Evolutionary conservation across 192 early-diverging fungal species (phyloP), one percentile per base, ranked within the genome.

Genomic region (Linnemannia schmuckeri): DNA sequence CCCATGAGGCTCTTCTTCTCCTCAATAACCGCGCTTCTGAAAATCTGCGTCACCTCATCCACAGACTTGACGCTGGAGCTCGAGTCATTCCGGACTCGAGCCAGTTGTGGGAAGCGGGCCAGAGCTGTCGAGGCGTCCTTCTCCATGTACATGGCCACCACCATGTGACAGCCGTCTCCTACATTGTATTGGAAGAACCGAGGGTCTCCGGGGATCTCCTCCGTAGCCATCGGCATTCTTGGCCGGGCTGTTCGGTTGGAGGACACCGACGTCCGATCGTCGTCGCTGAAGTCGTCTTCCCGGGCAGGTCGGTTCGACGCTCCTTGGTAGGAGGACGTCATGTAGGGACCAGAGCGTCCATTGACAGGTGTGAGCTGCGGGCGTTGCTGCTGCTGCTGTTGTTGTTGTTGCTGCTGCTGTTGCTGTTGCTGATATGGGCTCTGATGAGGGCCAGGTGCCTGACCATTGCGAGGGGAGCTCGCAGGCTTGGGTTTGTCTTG

Each of bases 71-170:
- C 55, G 24, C 44, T 70, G 49, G 38, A 33, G 40, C 80, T 57
- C 22, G 80, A 76, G 30, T 69, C 37, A 17, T 55, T 68, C 1
- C 80, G 72, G n/a, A 49, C 38, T 15, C 73, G 27, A 13, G 68
- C 37, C 6, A 86, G 61, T 6, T 33, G 47, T 35, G 83, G 69
- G 57, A 86, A 76, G 0, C 83, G 35, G 17, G 33, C 74, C 5
- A 49, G 7, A 0, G 79, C 83, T 0, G 79, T 22, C 20, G 76
- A 42, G 12, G 75, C 70, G 68, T 77, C 75, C 38, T 27, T 72
- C 10, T 86, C 83, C 33, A 86, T 76, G 74, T 86, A 81, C 44
- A 86, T 75, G 4, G 78, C 79, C 44, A 86, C 72, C 12, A 72
- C 69, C 27, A 76, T 75, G 69, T 75, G 61, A 20, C 75, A 80